Evolutionary conservation across 768 basidiomycete species (phyloP).

Genomic region (Lentinula edodes): DNA sequence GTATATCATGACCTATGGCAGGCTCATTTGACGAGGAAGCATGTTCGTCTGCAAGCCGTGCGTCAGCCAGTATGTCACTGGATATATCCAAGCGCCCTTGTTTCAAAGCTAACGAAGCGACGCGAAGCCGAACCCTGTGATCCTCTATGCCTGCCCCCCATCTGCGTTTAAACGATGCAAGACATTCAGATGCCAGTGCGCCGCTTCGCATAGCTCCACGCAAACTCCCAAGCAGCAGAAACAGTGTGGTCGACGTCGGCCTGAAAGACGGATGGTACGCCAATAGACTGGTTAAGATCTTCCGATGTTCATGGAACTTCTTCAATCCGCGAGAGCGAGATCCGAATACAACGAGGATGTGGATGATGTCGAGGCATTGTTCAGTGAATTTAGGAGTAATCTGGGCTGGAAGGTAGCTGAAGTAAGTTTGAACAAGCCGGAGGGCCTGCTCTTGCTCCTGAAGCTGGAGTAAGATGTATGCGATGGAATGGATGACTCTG

Average conservation of each 20-base stretch:
- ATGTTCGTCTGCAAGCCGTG: neutral
- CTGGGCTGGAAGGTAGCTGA: constrained; percentile 39
- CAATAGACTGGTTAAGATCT: constrained; percentile 39
- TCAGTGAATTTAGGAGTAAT: constrained; percentile 28
- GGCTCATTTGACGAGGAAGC: neutral
- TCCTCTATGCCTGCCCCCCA: constrained; percentile 58
- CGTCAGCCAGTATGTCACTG: constrained; percentile 19
- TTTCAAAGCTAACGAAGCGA: constrained; percentile 56
- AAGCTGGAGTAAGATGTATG: constrained; percentile 39
- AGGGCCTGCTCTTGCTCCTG: constrained; percentile 34
- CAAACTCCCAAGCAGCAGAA: constrained; percentile 51
- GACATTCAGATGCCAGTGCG: constrained; percentile 41
- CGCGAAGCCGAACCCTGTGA: constrained; percentile 51
- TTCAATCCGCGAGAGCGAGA: constrained; percentile 30
- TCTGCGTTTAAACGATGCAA: constrained; percentile 38
- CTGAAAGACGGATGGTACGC: constrained; percentile 39
- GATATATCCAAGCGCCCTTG: constrained; percentile 57
- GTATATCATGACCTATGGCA: neutral
- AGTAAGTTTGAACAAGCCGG: constrained; percentile 41
- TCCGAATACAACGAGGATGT: constrained; percentile 38
- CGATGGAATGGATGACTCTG: constrained; percentile 38
- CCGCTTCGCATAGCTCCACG: constrained; percentile 45
- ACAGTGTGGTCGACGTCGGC: constrained; percentile 57
- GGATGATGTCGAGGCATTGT: constrained; percentile 47
- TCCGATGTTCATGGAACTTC: constrained; percentile 38